Conservation (phyloP, 345 rosid species). For the Eutrema yunnanense region DNA sequence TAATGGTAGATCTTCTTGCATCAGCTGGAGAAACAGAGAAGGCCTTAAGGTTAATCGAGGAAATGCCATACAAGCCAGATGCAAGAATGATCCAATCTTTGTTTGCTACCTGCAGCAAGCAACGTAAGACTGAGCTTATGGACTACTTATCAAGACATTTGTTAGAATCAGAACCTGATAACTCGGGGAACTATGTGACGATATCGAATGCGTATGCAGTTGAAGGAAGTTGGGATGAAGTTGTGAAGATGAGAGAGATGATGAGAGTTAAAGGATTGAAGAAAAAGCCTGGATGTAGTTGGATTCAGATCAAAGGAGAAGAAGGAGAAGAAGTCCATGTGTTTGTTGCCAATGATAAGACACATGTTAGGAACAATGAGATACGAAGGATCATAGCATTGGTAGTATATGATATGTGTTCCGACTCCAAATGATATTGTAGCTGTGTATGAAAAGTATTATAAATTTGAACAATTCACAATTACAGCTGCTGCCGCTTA, state of each 20-base stretch:
- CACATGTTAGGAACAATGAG: slow-evolving; percentile 30
- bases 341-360: slow-evolving; percentile 45
- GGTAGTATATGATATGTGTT: slow-evolving; percentile 26
- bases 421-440: not conserved
- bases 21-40: slow-evolving; percentile 35
- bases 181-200: slow-evolving; percentile 48
- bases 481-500: too few relatives aligned
- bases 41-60: slow-evolving; percentile 31
- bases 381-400: slow-evolving; percentile 34
- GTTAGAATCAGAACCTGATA: slow-evolving; percentile 37
- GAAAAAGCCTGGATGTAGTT: slow-evolving; percentile 58
- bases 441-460: not conserved
- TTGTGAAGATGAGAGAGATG: slow-evolving; percentile 35
- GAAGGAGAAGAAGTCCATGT: slow-evolving; percentile 39
- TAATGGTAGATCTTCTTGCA: slow-evolving; percentile 41
- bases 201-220: slow-evolving; percentile 50
- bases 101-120: slow-evolving; percentile 37
- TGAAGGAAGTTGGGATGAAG: slow-evolving; percentile 47
- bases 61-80: slow-evolving; percentile 48
- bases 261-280: slow-evolving; percentile 49
- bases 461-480: too few relatives aligned
- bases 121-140: slow-evolving; percentile 30
- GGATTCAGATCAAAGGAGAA: slow-evolving; percentile 38
- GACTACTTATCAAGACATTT: slow-evolving; percentile 35
- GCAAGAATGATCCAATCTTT: slow-evolving; percentile 42